phyloP scores from a whole-genome alignment of 2,329 filamentous ascomycete genomes.

The Xylariaceae sp. region DNA sequence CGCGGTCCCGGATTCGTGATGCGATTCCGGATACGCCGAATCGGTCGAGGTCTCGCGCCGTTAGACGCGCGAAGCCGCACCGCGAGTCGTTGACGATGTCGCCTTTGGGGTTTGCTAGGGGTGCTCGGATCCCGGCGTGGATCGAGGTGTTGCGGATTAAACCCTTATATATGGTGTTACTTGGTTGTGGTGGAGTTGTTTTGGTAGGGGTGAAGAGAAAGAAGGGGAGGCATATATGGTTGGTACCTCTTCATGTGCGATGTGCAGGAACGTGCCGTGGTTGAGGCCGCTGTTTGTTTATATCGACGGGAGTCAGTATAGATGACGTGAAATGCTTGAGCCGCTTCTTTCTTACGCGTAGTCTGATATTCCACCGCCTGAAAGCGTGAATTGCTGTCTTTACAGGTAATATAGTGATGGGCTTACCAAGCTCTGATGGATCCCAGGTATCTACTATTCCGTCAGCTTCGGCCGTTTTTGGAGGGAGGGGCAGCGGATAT shows the following conservation, averaged over 20 bases:
- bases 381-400: slow-evolving; percentile 11
- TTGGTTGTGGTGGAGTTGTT: neutral
- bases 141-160: slow-evolving; percentile 64
- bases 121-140: slow-evolving; percentile 67
- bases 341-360: slow-evolving; percentile 64
- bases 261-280: slow-evolving; percentile 67
- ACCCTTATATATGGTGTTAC: slow-evolving; percentile 41
- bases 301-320: too few relatives aligned
- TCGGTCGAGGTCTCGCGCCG: slow-evolving; percentile 73
- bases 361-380: slow-evolving; percentile 63
- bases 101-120: slow-evolving; percentile 53
- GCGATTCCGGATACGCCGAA: slow-evolving; percentile 71
- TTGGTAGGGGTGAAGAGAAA: neutral
- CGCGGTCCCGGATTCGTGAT: slow-evolving; percentile 64
- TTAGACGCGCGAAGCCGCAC: slow-evolving; percentile 65
- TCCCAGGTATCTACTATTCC: slow-evolving; percentile 69
- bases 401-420: neutral
- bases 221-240: neutral
- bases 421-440: slow-evolving; percentile 61
- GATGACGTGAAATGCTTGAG: too few relatives aligned
- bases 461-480: slow-evolving; percentile 27
- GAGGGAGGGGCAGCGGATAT: too few relatives aligned
- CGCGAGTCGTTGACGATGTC: slow-evolving; percentile 63
- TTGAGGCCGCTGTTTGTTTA: slow-evolving; percentile 55
- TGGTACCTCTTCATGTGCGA: slow-evolving; percentile 65